Percentiles rank a stretch among this genome's conserved stretches.
These are phyloP conservation scores for Alisma plantagoaquatica DNA, from an alignment of 106 monocot genomes.

Conservation along the genomic window DNA sequence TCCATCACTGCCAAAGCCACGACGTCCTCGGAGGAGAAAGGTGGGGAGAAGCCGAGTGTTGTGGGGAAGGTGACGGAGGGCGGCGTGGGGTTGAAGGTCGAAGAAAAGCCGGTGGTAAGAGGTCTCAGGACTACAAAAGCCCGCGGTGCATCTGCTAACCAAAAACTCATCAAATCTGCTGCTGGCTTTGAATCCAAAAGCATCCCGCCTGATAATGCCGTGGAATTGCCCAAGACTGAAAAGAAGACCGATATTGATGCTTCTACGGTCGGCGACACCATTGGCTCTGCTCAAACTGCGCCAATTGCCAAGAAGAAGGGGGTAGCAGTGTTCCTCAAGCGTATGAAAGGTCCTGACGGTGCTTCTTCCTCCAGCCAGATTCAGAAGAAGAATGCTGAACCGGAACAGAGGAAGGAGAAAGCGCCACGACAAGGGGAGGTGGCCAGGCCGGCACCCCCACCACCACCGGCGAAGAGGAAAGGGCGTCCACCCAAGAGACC, in stretches of 20 bases:
- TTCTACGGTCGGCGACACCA: not conserved
- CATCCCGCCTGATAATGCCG: not conserved
- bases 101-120: conserved; percentile 16
- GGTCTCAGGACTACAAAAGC: conserved; percentile 40
- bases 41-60: conserved; percentile 14
- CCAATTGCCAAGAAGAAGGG: conserved; percentile 37
- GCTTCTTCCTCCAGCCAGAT: conserved; percentile 5
- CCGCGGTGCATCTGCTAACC: conserved; percentile 8
- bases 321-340: conserved; percentile 39
- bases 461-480: not conserved
- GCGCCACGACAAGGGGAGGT: conserved; percentile 6
- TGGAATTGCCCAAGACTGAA: not conserved
- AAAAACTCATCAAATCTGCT: not conserved
- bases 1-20: conserved; percentile 24
- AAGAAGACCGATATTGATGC: conserved; percentile 26
- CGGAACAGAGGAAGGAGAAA: too few relatives aligned
- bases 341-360: conserved; percentile 23
- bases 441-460: not conserved
- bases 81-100: conserved; percentile 1
- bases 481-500: not conserved
- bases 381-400: conserved; percentile 2
- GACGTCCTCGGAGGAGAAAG: not conserved
- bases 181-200: not conserved
- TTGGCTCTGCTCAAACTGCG: not conserved
- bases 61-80: conserved; percentile 4